Evolutionary conservation across 106 monocot genomes (phyloP), one percentile per base, ranked within the genome.

Genomic region (Triglochin maritima): DNA sequence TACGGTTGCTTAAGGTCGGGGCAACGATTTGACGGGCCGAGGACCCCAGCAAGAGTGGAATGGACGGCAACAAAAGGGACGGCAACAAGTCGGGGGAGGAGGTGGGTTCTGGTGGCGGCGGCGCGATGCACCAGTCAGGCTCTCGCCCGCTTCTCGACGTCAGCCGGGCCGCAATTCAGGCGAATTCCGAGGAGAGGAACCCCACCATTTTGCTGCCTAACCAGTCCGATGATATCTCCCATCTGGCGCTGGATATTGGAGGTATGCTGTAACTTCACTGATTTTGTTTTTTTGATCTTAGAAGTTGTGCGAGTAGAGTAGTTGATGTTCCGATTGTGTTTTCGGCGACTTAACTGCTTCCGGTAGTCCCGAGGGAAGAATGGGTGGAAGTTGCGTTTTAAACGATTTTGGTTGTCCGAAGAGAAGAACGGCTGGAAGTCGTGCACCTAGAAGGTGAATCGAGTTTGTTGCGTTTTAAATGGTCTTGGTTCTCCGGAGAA

Each of bases 221-320:
- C 56, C 96, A 96, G 76, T 91, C 91, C 5, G 90, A 90, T 74
- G 96, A 96, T 65, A 96, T 96, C 71, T 91, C 88, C 49, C 91
- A 91, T 68, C 72, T 96, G 48, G 90, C 96, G 15, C 76, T 96
- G 7, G 96, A 96, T 64, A 88, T 96, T 66, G 96, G 96, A 72
- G 96, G 96, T 96, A 7, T 49, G 61, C 29, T 41, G 2, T 60
- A 17, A 8, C 4, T 60, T 60, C 2, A 29, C 29, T 29, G 29
- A 0, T 29, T 29, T n/a, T n/a, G n/a, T n/a, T 29, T 29, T 29
- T 29, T 0, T 29, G 0, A 29, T 29, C 29, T 29, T 29, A 29
- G 29, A 29, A 29, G 29, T 29, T 29, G 29, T 29, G 29, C 29
- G 29, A 29, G 29, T 29, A 29, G 29, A 29, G 29, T 29, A 29